Base-by-base conservation (phyloP, 2,329 filamentous ascomycete genomes). In the Madurella mycetomatis region DNA sequence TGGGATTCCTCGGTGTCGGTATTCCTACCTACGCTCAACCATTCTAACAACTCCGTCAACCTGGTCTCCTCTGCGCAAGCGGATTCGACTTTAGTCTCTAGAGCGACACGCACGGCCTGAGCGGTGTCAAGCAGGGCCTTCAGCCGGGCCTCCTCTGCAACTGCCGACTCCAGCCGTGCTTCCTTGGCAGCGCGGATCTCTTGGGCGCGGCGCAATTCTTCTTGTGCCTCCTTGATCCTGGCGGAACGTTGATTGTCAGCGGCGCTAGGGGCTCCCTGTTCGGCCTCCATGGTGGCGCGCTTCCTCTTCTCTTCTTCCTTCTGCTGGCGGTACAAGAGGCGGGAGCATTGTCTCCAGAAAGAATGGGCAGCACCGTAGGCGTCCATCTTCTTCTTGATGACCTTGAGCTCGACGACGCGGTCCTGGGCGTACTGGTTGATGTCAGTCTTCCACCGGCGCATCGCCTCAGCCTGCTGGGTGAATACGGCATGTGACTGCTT, bases 111-210 rank as follows among this genome's bases (percentile, higher is more conserved):
- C 4, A 31, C 39, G 2, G 15, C 47, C 18, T 13, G 15, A 5
- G 42, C 50, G 9, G 37, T 39, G 7, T 49, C 37, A 31, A 25
- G 34, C 1, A 18, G 18, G 16, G 39, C 31, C 49, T 30, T 25
- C 16, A 52, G 34, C 46, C 49, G 25, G 46, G 34, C 47, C 49
- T 56, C 54, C 54, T 56, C 46, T 7, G 54, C 49, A 13, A 37
- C 2, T 39, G 54, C 45, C 3, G 31, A 41, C 30, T 41, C 41
- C 41, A 56, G 49, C 49, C 5, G 25, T 49, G 41, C 45, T 19
- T 56, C 46, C 7, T 19, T 41, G 18, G 37, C 16, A 37, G 15
- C 31, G 12, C 50, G 49, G 25, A 30, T 17, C 2, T 12, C 37
- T 25, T n/a, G n/a, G 16, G 46, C 54, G 19, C 16, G 41, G 39